Evolutionary conservation across 2,329 filamentous ascomycete genomes (phyloP), one percentile per base, ranked within the genome.

Genomic region (Chaetomium sp.): DNA sequence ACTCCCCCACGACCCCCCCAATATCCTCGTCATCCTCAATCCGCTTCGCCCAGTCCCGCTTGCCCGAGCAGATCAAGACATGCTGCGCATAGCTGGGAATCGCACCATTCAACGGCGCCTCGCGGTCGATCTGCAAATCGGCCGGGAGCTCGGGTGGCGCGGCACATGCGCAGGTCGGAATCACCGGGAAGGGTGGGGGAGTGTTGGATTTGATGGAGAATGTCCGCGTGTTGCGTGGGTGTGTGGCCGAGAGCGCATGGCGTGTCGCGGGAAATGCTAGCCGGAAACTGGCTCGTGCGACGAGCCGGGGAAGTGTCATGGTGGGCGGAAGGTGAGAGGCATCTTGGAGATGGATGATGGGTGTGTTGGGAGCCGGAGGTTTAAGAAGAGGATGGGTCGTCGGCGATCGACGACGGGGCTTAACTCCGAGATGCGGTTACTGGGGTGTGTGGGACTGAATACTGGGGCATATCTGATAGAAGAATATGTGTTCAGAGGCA

Each of bases 51-150:
- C 91, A 96, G 72, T 95, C 88, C 35, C 79, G 73, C 58, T 84
- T 82, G 4, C 89, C 91, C 0, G 91, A 95, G 59, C 87, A 91
- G 11, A 96, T 78, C 8, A 97, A 71, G 3, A 96, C 80, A 64
- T 96, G 91, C 70, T 95, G 86, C 1, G 84, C 78, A 68, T 96
- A 95, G 1, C 79, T 76, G 1, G 87, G 78, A 72, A 96, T 91
- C 5, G 87, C 86, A 10, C 88, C 88, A 66, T 88, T 86, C 44
- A 96, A 74, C 14, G 80, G 77, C 41, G 81, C 81, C 58, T 81
- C 78, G 64, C 79, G 78, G 67, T 96, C 91, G 52, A 96, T 91
- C 27, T 85, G 81, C 12, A 95, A 76, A 3, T 81, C 85, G 6
- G 78, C 72, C 1, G 86, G 86, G 73, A 87, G 78, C 10, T 71